These are phyloP conservation scores for Starmerella potacharoeniae DNA, from an alignment of 805 yeast genomes.

Conservation along the genomic window DNA sequence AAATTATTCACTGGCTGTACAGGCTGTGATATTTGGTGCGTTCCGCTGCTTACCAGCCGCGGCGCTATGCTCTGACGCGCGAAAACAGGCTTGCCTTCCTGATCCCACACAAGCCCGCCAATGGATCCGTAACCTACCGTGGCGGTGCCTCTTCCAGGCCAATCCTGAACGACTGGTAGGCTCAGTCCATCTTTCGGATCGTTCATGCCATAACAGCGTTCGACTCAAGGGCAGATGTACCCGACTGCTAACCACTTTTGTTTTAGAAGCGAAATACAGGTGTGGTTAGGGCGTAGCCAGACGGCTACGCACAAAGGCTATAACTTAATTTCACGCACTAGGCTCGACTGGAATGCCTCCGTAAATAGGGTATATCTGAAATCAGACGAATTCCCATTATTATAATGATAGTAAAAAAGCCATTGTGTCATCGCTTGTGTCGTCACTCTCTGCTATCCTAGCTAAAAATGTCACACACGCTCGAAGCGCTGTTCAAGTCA, in stretches of 20 bases:
- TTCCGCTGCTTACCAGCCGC: constrained; percentile 7
- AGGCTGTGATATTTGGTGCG: not conserved
- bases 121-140: constrained; percentile 13
- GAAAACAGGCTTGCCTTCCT: not conserved
- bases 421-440: too few species aligned
- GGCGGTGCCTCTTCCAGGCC: constrained; percentile 15
- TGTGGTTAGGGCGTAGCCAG: not conserved
- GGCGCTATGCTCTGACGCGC: constrained; percentile 6
- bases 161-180: constrained; percentile 1
- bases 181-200: not conserved
- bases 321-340: too few species aligned
- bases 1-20: not conserved
- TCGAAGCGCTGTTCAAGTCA: too few species aligned
- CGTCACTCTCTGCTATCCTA: too few species aligned
- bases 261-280: not conserved
- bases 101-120: constrained; percentile 12
- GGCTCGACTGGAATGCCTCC: too few species aligned
- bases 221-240: not conserved
- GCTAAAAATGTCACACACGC: too few species aligned
- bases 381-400: too few species aligned
- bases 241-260: not conserved
- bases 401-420: too few species aligned
- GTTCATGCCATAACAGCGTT: not conserved
- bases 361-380: too few species aligned
- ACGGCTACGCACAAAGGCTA: too few species aligned